These are phyloP conservation scores for Xylariaceae sp. DNA, from an alignment of 2,329 filamentous ascomycete species.

Conservation along the genomic window DNA sequence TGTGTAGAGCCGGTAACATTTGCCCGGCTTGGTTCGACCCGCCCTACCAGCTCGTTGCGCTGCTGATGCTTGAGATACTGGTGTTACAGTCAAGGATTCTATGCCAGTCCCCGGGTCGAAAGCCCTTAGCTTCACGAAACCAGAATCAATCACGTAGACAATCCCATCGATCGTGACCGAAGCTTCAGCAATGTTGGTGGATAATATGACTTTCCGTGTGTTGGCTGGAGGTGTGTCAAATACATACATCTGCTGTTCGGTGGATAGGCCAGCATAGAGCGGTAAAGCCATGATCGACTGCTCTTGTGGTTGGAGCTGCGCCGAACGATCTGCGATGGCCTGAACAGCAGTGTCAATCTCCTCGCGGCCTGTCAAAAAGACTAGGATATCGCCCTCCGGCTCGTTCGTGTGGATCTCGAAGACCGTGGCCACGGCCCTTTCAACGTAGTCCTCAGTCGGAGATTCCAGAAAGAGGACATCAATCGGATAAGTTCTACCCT, in stretches of 20 bases:
- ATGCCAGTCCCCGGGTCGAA: conserved; percentile 82
- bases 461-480: conserved; percentile 74
- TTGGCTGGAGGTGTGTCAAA: conserved; percentile 79
- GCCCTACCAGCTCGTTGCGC: conserved; percentile 85
- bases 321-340: conserved; percentile 64
- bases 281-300: conserved; percentile 63
- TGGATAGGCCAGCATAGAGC: conserved; percentile 80
- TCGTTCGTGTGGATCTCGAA: conserved; percentile 83
- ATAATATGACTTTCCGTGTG: conserved; percentile 83
- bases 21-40: conserved; percentile 80
- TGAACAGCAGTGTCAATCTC: conserved; percentile 84
- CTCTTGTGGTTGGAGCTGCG: conserved; percentile 51
- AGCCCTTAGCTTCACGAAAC: conserved; percentile 82
- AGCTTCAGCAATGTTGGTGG: conserved; percentile 94
- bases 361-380: conserved; percentile 88
- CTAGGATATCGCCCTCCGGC: conserved; percentile 73
- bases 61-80: conserved; percentile 87
- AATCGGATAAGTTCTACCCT: conserved; percentile 83
- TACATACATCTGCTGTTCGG: conserved; percentile 90
- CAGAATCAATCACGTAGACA: conserved; percentile 81
- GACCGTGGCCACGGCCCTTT: conserved; percentile 72
- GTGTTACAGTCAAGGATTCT: conserved; percentile 73
- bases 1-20: conserved; percentile 90
- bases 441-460: conserved; percentile 79
- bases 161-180: conserved; percentile 92